phyloP scores from a whole-genome alignment of 768 basidiomycete genomes.

The Imleria badia region DNA sequence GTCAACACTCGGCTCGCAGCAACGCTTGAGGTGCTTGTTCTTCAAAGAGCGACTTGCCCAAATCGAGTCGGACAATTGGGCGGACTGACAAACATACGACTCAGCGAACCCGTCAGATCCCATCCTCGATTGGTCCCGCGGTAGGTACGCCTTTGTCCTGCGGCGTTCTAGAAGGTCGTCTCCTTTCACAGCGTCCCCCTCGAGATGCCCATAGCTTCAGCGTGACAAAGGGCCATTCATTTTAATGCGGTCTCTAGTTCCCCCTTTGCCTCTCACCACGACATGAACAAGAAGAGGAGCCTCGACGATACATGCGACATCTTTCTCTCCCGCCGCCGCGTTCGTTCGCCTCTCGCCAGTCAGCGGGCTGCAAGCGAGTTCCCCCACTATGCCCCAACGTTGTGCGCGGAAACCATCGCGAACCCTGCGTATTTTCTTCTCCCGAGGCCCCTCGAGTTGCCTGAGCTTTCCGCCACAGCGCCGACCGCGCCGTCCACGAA shows the following conservation, averaged over 20 bases:
- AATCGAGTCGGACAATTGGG: slow-evolving; percentile 26
- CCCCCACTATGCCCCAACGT: slow-evolving; percentile 1
- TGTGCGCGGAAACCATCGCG: slow-evolving; percentile 7
- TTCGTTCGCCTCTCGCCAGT: slow-evolving; percentile 3
- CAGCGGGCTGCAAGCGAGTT: slow-evolving; percentile 14
- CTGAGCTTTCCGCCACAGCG: background rate
- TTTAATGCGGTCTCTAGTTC: slow-evolving; percentile 9
- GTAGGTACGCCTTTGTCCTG: slow-evolving; percentile 22
- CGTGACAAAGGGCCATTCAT: slow-evolving; percentile 19
- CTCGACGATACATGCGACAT: slow-evolving; percentile 33
- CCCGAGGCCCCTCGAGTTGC: slow-evolving; percentile 6
- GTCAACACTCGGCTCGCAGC: too few relatives aligned
- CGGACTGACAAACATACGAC: slow-evolving; percentile 21
- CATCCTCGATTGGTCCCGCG: slow-evolving; percentile 1
- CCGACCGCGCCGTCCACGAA: slow-evolving; percentile 1
- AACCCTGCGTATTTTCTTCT: slow-evolving; percentile 9
- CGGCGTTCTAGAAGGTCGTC: slow-evolving; percentile 9
- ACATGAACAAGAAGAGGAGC: slow-evolving; percentile 29
- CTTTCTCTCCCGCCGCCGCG: slow-evolving; percentile 25
- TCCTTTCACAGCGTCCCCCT: slow-evolving; percentile 20
- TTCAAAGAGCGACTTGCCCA: slow-evolving; percentile 8
- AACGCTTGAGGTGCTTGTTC: slow-evolving; percentile 6
- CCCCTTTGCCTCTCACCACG: slow-evolving; percentile 15
- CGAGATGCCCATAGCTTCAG: background rate
- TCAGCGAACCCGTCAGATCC: slow-evolving; percentile 21